phyloP scores from a whole-genome alignment of 257 asterid genomes.

The Scutellaria barbata region DNA sequence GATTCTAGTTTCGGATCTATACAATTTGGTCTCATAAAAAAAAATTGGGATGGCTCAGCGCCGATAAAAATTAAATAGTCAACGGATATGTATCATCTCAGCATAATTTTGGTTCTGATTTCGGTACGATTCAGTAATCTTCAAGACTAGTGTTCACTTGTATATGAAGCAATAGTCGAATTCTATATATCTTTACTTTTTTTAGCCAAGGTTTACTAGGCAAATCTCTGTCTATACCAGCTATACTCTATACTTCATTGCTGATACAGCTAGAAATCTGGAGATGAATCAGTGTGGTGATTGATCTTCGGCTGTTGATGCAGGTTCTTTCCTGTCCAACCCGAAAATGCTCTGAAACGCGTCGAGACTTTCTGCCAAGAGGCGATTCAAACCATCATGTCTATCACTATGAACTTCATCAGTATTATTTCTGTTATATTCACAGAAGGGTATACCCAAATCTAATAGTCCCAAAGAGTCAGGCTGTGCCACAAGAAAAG shows the following conservation, averaged over 20 bases:
- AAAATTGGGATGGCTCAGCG: too few relatives aligned
- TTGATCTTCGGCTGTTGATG: slow-evolving; percentile 55
- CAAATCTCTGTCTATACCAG: slow-evolving; percentile 28
- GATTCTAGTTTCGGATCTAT: too few relatives aligned
- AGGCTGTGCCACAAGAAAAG: slow-evolving; percentile 57
- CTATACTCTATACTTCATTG: slow-evolving; percentile 44
- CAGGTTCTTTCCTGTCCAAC: slow-evolving; percentile 64
- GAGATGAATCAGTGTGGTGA: slow-evolving; percentile 44
- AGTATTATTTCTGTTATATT: slow-evolving; percentile 48
- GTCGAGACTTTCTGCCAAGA: slow-evolving; percentile 76
- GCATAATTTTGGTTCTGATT: too few relatives aligned
- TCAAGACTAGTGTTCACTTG: too few relatives aligned
- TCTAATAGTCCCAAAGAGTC: slow-evolving; percentile 85
- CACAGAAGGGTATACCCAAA: slow-evolving; percentile 72
- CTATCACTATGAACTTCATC: slow-evolving; percentile 79
- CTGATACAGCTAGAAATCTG: slow-evolving; percentile 51
- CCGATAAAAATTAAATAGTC: too few relatives aligned
- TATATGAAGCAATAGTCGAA: too few relatives aligned
- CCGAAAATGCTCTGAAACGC: slow-evolving; percentile 74
- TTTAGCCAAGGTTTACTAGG: neutral
- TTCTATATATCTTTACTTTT: neutral
- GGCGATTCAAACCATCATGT: slow-evolving; percentile 71
- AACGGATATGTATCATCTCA: too few relatives aligned
- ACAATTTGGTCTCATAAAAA: too few relatives aligned
- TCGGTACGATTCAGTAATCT: too few relatives aligned